Percentiles rank a stretch among this genome's conserved stretches.
phyloP scores from a whole-genome alignment of 345 rosid genomes.

The Populus deltoides region DNA sequence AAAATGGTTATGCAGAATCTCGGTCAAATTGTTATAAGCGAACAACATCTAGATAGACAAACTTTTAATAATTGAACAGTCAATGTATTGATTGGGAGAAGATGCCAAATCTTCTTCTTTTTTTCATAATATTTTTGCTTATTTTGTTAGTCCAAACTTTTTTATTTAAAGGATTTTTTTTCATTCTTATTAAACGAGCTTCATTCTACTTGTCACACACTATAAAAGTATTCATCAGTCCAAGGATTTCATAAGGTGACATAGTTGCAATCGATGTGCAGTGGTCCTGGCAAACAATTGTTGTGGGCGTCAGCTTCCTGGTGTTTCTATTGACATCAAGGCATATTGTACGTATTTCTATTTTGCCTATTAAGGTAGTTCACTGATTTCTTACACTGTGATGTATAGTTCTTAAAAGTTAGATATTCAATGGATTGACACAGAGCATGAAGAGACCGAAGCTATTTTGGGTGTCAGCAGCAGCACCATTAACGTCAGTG shows the following conservation, averaged over 20 bases:
- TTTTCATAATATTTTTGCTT: no score
- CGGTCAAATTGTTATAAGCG: not conserved
- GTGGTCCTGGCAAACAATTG: constrained; percentile 95
- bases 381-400: not conserved
- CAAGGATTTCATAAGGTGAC: not conserved
- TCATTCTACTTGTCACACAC: not conserved
- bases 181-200: not conserved
- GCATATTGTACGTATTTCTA: constrained; percentile 56
- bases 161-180: not conserved
- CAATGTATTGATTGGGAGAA: not conserved
- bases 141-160: not conserved
- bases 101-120: not conserved
- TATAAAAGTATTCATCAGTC: not conserved
- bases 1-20: not conserved
- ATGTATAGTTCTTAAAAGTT: constrained; percentile 5
- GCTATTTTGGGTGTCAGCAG: constrained; percentile 94
- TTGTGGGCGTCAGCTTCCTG: constrained; percentile 70
- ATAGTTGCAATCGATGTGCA: constrained; percentile 33
- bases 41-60: not conserved
- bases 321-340: constrained; percentile 66
- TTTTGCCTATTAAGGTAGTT: not conserved
- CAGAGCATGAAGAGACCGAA: constrained; percentile 87
- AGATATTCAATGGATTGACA: constrained; percentile 5
- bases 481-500: constrained; percentile 83
- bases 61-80: not conserved